Base-by-base conservation (phyloP, 2,329 filamentous ascomycete species). In the Fusarium sp. region DNA sequence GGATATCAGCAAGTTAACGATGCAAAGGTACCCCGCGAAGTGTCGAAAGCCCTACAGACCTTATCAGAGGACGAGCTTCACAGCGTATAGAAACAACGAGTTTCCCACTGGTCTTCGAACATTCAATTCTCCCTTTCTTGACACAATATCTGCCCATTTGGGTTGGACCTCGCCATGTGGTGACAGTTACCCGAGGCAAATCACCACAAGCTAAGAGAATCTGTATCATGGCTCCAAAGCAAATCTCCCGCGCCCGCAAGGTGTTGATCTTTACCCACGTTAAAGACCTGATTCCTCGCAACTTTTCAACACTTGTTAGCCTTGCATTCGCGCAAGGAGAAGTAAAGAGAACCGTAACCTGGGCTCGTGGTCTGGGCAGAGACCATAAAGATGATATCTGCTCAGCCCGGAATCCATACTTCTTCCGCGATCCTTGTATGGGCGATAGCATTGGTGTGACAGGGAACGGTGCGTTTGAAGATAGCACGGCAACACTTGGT, bases 71-170 rank as follows among this genome's bases (percentile, higher is more conserved):
- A 41, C 76, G 73, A 30, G 75, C 73, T 12, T 76, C 75, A 5
- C 76, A 70, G 16, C 68, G 76, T 14, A 47, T 79, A 42, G 81
- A 83, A 32, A 73, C 73, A 2, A 76, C 78, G 1, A 79, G 73
- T 57, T 84, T 84, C 56, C 78, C 82, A 0, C 57, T 83, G 1
- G 65, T 83, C 7, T 84, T 82, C 75, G 82, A 84, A 52, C 82
- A 84, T 44, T 76, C 78, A 12, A 75, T 84, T 4, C 79, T 84
- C 2, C 82, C 83, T 5, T 84, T 84, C 58, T 75, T 84, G 1
- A 69, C 78, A 51, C 79, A 82, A 45, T 80, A 82, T 54, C 69
- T 84, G 30, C 81, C 81, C 4, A 78, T 77, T 34, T 83, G 81
- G 81, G 78, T 81, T 46, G 81, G 81, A 1, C 76, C 79, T 0